Percentiles rank a stretch among this genome's conserved stretches.
These are phyloP conservation scores for Aureobasidium vineae DNA, from an alignment of 2,329 filamentous ascomycete species.

Conservation along the genomic window DNA sequence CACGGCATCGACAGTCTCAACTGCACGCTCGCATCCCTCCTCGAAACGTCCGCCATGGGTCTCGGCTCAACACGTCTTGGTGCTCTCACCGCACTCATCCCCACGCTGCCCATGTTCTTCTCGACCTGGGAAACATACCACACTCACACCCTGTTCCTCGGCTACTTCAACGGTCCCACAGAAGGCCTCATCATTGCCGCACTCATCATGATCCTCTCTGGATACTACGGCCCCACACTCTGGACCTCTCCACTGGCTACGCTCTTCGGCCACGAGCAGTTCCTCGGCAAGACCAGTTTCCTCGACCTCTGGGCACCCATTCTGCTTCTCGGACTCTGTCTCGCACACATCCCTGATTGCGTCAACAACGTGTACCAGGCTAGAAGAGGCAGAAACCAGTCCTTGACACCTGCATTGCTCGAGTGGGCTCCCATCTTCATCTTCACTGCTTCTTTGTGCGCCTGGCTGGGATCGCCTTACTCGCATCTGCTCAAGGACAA, in stretches of 20 bases:
- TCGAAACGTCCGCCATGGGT: slow-evolving; percentile 91
- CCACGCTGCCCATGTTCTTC: slow-evolving; percentile 97
- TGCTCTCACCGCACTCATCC: slow-evolving; percentile 86
- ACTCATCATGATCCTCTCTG: slow-evolving; percentile 79
- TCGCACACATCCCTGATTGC: slow-evolving; percentile 79
- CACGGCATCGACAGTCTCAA: slow-evolving; percentile 98
- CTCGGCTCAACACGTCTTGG: slow-evolving; percentile 80
- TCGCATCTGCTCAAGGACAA: slow-evolving; percentile 79
- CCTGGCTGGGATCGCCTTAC: slow-evolving; percentile 89
- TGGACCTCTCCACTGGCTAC: slow-evolving; percentile 75
- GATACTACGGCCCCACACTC: slow-evolving; percentile 81
- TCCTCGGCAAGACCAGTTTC: slow-evolving; percentile 71
- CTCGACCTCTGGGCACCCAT: slow-evolving; percentile 81
- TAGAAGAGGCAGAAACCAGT: slow-evolving; percentile 67
- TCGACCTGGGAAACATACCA: slow-evolving; percentile 99
- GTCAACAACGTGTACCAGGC: slow-evolving; percentile 80
- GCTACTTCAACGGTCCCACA: slow-evolving; percentile 95
- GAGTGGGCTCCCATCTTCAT: slow-evolving; percentile 92
- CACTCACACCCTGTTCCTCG: slow-evolving; percentile 93
- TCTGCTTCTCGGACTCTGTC: slow-evolving; percentile 47
- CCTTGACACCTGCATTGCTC: slow-evolving; percentile 78
- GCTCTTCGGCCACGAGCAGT: slow-evolving; percentile 61
- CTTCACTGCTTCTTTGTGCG: slow-evolving; percentile 69
- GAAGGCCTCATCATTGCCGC: slow-evolving; percentile 91
- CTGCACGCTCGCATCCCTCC: slow-evolving; percentile 86